A percentile compares a stretch with the other conserved stretches of the same genome.
These are phyloP conservation scores for Lepidium didymum DNA, from an alignment of 345 rosid genomes.

Conservation along the genomic window DNA sequence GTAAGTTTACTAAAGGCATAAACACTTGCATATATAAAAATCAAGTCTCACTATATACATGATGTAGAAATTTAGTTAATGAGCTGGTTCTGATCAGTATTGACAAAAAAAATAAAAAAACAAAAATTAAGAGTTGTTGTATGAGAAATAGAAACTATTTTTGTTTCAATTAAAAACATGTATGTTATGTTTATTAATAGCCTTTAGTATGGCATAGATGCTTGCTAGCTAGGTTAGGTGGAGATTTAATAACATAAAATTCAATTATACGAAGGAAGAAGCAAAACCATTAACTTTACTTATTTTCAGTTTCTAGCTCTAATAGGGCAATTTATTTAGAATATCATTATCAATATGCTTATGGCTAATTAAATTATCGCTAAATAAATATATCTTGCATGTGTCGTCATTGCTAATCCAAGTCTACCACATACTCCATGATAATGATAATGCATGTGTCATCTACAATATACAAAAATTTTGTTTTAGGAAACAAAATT, in stretches of 20 bases:
- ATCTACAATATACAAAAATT: neutral
- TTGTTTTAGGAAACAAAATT: neutral
- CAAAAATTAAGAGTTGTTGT: too few species aligned
- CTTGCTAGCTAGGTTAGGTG: conserved; percentile 15
- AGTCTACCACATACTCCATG: neutral
- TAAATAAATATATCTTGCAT: neutral
- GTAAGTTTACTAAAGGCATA: too few species aligned
- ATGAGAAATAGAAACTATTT: too few species aligned
- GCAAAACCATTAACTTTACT: neutral
- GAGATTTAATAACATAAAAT: conserved; percentile 10
- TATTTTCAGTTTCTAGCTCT: neutral
- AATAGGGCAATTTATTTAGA: neutral
- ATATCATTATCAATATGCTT: neutral
- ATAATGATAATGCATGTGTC: neutral
- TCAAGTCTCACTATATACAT: too few species aligned
- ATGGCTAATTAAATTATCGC: neutral
- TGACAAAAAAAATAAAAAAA: too few species aligned
- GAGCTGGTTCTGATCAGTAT: too few species aligned
- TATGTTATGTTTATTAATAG: neutral
- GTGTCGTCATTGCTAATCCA: neutral
- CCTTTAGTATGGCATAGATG: conserved; percentile 8
- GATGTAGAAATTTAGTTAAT: too few species aligned
- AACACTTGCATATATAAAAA: too few species aligned
- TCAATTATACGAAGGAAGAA: neutral
- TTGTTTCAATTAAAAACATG: neutral